A percentile compares a stretch with the other conserved stretches of the same genome.
phyloP scores from a whole-genome alignment of 2,329 filamentous ascomycete species.

The Hirsutella rhossiliensis region DNA sequence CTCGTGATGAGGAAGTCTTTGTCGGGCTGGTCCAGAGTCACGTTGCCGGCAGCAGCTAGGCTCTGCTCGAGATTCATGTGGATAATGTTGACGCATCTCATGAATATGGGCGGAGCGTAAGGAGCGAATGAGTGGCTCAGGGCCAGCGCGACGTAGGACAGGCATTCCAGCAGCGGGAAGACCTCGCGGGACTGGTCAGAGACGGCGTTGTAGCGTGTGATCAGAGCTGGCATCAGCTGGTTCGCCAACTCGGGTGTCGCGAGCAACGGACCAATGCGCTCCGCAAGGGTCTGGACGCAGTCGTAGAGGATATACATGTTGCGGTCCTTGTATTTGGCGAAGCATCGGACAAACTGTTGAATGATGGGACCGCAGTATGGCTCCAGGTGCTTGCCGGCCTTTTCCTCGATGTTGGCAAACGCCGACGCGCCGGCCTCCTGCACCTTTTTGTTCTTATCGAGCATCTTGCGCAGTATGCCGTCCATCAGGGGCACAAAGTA shows the following conservation, averaged over 20 bases:
- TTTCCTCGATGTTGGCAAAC: constrained; percentile 92
- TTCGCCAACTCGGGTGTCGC: constrained; percentile 71
- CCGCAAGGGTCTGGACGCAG: constrained; percentile 91
- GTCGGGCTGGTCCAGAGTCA: constrained; percentile 65
- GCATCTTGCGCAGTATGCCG: constrained; percentile 84
- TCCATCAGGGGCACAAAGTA: constrained; percentile 98
- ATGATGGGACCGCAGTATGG: constrained; percentile 87
- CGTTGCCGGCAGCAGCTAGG: constrained; percentile 55
- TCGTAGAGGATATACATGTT: constrained; percentile 99
- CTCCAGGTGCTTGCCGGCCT: constrained; percentile 66
- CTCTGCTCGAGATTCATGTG: constrained; percentile 81
- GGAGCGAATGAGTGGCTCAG: constrained; percentile 72
- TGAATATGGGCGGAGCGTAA: constrained; percentile 78
- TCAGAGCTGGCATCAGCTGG: constrained; percentile 84
- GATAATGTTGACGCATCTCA: constrained; percentile 80
- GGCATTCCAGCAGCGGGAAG: constrained; percentile 89
- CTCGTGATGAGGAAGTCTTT: constrained; percentile 97
- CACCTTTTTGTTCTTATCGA: constrained; percentile 95
- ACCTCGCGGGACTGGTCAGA: constrained; percentile 83
- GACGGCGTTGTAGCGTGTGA: constrained; percentile 77
- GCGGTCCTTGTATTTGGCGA: constrained; percentile 90
- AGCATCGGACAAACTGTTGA: constrained; percentile 84
- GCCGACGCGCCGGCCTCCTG: constrained; percentile 93
- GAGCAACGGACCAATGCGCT: constrained; percentile 73
- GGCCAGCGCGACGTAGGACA: constrained; percentile 86